A percentile compares a stretch with the other conserved stretches of the same genome.
These are phyloP conservation scores for Solioccasus polychromus DNA, from an alignment of 768 basidiomycete species.

Conservation along the genomic window DNA sequence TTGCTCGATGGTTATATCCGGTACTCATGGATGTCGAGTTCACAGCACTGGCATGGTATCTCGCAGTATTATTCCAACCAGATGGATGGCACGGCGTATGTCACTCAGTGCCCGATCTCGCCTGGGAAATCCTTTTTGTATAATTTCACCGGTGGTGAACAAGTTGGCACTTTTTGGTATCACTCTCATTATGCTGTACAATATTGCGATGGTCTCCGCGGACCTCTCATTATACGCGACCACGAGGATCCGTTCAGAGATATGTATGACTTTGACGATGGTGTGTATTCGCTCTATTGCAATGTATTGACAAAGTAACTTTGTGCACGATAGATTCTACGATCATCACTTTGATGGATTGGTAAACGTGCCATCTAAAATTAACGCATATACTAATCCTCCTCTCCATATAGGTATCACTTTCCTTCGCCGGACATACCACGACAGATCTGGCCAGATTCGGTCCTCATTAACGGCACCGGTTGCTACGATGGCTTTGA, in stretches of 20 bases:
- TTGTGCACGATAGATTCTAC: slow-evolving; percentile 32
- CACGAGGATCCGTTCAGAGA: slow-evolving; percentile 29
- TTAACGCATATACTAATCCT: neutral
- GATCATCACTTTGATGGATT: slow-evolving; percentile 41
- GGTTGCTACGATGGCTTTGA: slow-evolving; percentile 37
- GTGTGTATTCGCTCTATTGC: slow-evolving; percentile 9
- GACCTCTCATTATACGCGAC: slow-evolving; percentile 47
- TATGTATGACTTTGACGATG: slow-evolving; percentile 39
- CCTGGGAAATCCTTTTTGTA: slow-evolving; percentile 40
- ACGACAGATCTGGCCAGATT: slow-evolving; percentile 25
- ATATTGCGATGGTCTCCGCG: slow-evolving; percentile 56
- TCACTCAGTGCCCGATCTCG: slow-evolving; percentile 45
- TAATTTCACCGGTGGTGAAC: slow-evolving; percentile 27
- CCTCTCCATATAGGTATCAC: slow-evolving; percentile 29
- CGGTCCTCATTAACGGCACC: slow-evolving; percentile 38
- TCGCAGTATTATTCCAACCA: slow-evolving; percentile 40
- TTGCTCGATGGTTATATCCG: neutral
- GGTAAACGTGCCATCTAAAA: slow-evolving; percentile 20
- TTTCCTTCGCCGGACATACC: slow-evolving; percentile 17
- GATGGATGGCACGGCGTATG: slow-evolving; percentile 46
- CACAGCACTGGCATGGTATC: slow-evolving; percentile 47
- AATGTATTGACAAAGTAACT: neutral
- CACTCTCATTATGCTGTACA: slow-evolving; percentile 46
- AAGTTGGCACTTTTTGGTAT: slow-evolving; percentile 46
- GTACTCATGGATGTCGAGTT: neutral